A percentile compares a stretch with the other conserved stretches of the same genome.
phyloP scores from a whole-genome alignment of 1,284 basidiomycete species.

The Cutaneotrichosporon dermatis region DNA sequence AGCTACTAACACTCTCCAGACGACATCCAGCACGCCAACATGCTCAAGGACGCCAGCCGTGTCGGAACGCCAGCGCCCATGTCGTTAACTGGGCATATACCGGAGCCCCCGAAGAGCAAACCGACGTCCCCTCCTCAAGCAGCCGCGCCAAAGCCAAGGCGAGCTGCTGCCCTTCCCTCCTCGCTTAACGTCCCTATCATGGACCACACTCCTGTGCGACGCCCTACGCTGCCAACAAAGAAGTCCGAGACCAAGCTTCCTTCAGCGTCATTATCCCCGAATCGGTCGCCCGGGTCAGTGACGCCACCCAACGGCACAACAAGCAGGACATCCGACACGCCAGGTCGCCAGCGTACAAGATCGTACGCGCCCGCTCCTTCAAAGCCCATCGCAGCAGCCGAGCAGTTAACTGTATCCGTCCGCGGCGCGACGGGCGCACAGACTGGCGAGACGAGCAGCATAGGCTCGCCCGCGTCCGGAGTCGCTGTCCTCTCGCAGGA shows the following conservation, averaged over 20 bases:
- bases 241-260: not conserved
- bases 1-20: constrained; percentile 52
- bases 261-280: constrained; percentile 1
- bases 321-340: not conserved
- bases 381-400: constrained; percentile 42
- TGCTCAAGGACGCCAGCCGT: constrained; percentile 61
- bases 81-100: constrained; percentile 34
- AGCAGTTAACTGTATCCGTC: constrained; percentile 42
- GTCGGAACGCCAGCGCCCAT: constrained; percentile 41
- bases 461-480: constrained; percentile 11
- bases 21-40: constrained; percentile 76
- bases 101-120: not conserved
- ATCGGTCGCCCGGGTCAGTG: not conserved
- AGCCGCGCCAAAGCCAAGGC: not conserved
- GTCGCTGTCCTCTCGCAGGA: constrained; percentile 18
- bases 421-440: constrained; percentile 33
- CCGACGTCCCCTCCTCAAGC: not conserved
- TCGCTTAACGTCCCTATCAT: constrained; percentile 3
- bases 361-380: constrained; percentile 46
- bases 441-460: constrained; percentile 7
- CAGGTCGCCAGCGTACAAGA: constrained; percentile 4
- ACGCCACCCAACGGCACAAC: not conserved
- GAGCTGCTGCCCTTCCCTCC: not conserved
- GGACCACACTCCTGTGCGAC: not conserved
- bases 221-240: not conserved